Conservation (phyloP, 2,329 filamentous ascomycete genomes). For the Purpureocillium lavendulum region DNA sequence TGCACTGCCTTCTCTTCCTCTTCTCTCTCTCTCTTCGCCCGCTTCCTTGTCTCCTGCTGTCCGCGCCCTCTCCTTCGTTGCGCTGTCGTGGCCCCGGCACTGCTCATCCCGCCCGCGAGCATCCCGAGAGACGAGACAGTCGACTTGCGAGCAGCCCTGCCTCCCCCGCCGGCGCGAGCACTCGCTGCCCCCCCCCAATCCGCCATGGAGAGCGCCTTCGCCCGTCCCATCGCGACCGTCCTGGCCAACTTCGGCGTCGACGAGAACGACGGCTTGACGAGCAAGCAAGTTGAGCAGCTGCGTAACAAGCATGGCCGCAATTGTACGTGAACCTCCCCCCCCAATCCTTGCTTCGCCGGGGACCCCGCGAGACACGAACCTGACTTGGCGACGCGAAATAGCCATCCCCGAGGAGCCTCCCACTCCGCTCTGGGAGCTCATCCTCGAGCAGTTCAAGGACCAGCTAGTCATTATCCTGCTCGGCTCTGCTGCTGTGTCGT, state of each 20-base stretch:
- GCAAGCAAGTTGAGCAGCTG: slow-evolving; percentile 47
- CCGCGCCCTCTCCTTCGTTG: not conserved
- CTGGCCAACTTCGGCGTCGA: slow-evolving; percentile 51
- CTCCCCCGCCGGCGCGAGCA: not conserved
- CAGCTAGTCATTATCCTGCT: slow-evolving; percentile 94
- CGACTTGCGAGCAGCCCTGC: not conserved
- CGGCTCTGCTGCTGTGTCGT: slow-evolving; percentile 86
- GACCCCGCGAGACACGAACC: no score
- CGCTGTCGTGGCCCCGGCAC: slow-evolving; percentile 3
- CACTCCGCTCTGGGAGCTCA: slow-evolving; percentile 91
- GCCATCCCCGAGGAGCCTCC: slow-evolving; percentile 79
- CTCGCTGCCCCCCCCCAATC: not conserved
- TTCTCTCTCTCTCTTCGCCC: slow-evolving; percentile 9
- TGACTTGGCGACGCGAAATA: slow-evolving; percentile 16
- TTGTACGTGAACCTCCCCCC: slow-evolving; percentile 38
- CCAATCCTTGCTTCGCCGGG: slow-evolving; percentile 3
- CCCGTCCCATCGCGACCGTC: slow-evolving; percentile 48
- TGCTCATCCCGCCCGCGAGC: not conserved
- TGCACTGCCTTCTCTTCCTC: slow-evolving; percentile 8
- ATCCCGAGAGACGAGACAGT: slow-evolving; percentile 2
- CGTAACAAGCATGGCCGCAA: slow-evolving; percentile 57
- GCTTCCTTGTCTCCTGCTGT: not conserved
- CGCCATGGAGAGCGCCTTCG: slow-evolving; percentile 56
- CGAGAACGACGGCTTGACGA: slow-evolving; percentile 44
- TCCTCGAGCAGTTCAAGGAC: slow-evolving; percentile 98